phyloP scores from a whole-genome alignment of 345 rosid genomes.

The Salix koriyanagi region DNA sequence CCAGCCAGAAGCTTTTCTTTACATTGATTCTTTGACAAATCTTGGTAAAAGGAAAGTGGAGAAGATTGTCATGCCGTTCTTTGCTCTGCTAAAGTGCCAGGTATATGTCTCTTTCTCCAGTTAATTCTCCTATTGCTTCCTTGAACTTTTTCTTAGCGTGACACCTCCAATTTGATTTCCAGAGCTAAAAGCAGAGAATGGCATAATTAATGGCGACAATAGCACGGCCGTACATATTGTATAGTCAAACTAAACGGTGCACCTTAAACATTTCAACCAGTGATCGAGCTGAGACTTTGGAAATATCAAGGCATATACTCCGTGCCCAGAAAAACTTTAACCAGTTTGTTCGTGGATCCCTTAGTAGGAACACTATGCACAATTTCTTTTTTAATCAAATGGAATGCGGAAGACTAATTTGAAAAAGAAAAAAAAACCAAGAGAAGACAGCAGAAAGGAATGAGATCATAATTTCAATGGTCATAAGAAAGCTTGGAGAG shows the following conservation, averaged over 20 bases:
- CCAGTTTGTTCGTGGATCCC: too few species aligned
- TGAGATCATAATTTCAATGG: too few species aligned
- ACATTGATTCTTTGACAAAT: slow-evolving; percentile 9
- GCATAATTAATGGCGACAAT: too few species aligned
- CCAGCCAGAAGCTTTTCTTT: not conserved
- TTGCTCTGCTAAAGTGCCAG: not conserved
- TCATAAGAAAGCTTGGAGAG: too few species aligned
- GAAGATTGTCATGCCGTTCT: not conserved
- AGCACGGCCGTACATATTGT: not conserved
- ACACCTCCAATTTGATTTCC: not conserved
- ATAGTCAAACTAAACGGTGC: not conserved
- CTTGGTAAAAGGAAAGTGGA: slow-evolving; percentile 2
- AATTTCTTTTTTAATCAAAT: too few species aligned
- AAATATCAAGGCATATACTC: not conserved
- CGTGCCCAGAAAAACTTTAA: too few species aligned
- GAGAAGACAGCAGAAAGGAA: too few species aligned
- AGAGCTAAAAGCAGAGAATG: not conserved
- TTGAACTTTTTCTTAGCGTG: not conserved
- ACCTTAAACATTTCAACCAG: not conserved
- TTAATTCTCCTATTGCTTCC: not conserved
- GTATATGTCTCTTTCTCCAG: not conserved
- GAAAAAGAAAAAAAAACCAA: too few species aligned
- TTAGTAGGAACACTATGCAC: too few species aligned
- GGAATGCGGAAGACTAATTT: too few species aligned
- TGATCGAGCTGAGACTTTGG: not conserved